Conservation (phyloP, 2,329 filamentous ascomycete genomes). For the Clarireedia homoeocarpa region DNA sequence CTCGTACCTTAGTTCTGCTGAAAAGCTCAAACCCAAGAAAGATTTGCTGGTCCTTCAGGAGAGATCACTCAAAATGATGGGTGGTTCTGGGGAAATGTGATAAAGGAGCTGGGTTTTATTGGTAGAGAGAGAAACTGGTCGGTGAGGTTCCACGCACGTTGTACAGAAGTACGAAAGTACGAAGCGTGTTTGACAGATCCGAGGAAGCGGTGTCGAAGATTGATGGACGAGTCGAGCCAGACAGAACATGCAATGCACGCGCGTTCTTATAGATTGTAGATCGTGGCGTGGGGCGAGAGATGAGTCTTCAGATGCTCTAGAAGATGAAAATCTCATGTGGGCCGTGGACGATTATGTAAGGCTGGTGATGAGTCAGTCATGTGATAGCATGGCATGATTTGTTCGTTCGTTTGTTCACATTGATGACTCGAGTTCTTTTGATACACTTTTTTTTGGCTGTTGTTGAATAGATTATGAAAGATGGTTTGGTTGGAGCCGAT, state of each 20-base stretch:
- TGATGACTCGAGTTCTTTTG: too few species aligned
- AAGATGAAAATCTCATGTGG: neutral
- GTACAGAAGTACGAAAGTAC: too few species aligned
- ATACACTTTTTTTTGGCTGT: too few species aligned
- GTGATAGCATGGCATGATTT: neutral
- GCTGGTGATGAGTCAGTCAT: neutral
- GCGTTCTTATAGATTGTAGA: neutral
- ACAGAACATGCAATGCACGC: neutral
- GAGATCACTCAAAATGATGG: too few species aligned
- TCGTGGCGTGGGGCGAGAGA: neutral
- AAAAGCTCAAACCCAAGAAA: too few species aligned
- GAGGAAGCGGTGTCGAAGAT: neutral
- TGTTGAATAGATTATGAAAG: too few species aligned
- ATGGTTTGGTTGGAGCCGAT: neutral
- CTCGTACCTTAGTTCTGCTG: too few species aligned
- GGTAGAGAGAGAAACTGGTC: neutral
- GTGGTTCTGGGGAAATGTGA: neutral
- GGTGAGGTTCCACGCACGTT: neutral
- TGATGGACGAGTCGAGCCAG: neutral
- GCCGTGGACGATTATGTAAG: neutral
- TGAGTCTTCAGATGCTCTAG: neutral
- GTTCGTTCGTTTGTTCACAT: too few species aligned
- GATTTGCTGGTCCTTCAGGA: neutral
- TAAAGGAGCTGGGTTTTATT: neutral
- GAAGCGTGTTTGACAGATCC: too few species aligned